Base-by-base conservation (phyloP, 306 rosid genomes). In the Quillaja saponaria region DNA sequence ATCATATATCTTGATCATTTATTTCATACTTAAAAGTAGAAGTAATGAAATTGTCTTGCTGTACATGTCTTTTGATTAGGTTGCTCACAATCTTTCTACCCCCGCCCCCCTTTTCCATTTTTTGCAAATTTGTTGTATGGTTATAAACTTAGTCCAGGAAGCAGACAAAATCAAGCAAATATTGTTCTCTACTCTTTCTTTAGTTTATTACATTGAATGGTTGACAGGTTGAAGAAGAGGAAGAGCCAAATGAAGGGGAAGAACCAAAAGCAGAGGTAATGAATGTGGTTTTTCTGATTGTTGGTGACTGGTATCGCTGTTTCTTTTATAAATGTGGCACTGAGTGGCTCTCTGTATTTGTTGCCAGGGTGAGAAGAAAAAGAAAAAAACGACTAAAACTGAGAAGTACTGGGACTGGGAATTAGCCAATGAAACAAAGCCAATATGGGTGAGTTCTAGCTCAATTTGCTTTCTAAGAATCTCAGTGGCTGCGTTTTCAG, bases 381-480 rank as follows among this genome's bases (percentile, higher is more conserved):
- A 40, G 78, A 78, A 74, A 79, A 86, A 78, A 71, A 87, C 74
- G 48, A 82, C 87, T 11, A 85, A 81, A 75, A 94, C 97, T 42
- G 99, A 89, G 78, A 94, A 94, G 76, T 94, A 87, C 66, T 89
- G 95, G 99, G 99, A 94, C 76, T 94, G 97, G 99, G 99, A 87
- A 73, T 73, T 94, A 66, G 80, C 89, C 62, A 94, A 94, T 61
- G 97, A 89, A 74, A 89, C 99, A 38, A 89, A 94, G 78, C 97
- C 99, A 68, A 83, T 94, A 58, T 94, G 99, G 99, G 99, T 89
- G 77, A 83, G 99, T 81, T 75, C 6, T 41, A 40, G 58, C 13
- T 49, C n/a, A 48, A 17, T 74, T 28, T 67, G 41, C 41, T 60
- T 73, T 63, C 35, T 37, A 41, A 38, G 55, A 37, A 13, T 58